phyloP scores from a whole-genome alignment of 257 asterid species.

The Parsonsia alboflavescens region DNA sequence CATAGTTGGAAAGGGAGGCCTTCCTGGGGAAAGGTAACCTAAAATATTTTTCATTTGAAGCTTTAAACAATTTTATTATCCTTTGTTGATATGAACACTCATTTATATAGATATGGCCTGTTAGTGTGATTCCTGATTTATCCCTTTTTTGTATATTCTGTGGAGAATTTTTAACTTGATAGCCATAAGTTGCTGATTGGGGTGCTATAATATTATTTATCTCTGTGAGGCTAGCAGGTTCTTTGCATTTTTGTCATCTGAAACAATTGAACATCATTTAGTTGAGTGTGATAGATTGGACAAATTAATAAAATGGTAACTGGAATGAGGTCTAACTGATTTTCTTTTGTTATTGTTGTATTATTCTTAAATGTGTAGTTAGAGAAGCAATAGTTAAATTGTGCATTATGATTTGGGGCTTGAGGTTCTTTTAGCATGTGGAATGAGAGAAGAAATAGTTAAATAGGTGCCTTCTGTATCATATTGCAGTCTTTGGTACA shows the following conservation, averaged over 20 bases:
- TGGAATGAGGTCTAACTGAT: background rate
- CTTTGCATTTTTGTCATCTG: background rate
- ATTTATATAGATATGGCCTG: background rate
- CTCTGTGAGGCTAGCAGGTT: background rate
- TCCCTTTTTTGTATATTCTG: background rate
- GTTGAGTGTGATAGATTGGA: background rate
- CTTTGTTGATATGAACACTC: background rate
- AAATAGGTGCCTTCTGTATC: too few species aligned
- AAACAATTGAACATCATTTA: background rate
- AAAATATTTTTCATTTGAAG: constrained; percentile 1
- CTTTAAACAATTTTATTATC: background rate
- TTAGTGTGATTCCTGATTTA: background rate
- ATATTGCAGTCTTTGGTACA: too few species aligned
- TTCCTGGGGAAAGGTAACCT: constrained; percentile 90
- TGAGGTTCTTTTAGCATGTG: too few species aligned
- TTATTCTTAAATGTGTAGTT: background rate
- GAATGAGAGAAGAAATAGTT: too few species aligned
- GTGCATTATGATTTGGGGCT: too few species aligned
- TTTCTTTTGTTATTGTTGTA: background rate
- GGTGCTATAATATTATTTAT: background rate
- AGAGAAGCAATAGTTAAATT: too few species aligned
- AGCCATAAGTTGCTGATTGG: background rate
- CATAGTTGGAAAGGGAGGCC: constrained; percentile 88
- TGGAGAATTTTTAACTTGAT: background rate
- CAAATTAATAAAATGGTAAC: background rate